Percentiles rank a stretch among this genome's conserved stretches.
Evolutionary conservation across 495 filamentous ascomycete genomes (phyloP).

Genomic region (Podospora pseudocomata): DNA sequence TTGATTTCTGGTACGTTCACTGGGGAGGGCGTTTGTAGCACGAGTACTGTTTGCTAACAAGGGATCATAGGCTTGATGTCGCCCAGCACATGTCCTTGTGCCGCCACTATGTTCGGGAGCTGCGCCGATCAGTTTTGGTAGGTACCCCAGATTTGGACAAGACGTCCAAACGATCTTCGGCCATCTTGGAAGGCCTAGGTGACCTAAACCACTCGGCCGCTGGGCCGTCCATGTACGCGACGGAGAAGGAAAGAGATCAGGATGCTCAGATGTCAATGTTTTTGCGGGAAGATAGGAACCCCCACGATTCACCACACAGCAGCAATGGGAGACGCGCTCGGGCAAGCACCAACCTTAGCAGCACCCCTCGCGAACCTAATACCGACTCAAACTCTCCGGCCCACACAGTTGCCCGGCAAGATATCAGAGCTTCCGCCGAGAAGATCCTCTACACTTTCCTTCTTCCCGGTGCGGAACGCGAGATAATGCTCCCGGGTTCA

Average conservation of each 20-base stretch:
- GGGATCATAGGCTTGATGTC: conserved; percentile 86
- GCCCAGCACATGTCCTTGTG: conserved; percentile 98
- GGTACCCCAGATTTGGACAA: conserved; percentile 89
- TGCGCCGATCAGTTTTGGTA: conserved; percentile 87
- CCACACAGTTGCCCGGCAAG: conserved; percentile 77
- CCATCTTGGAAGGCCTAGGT: conserved; percentile 67
- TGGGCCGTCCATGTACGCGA: conserved; percentile 42
- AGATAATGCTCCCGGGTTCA: conserved; percentile 85
- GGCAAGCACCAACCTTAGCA: conserved; percentile 58
- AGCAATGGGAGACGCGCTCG: conserved; percentile 63
- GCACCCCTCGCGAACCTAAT: conserved; percentile 51
- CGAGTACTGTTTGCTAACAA: conserved; percentile 14
- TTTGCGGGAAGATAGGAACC: conserved; percentile 69
- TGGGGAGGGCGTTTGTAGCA: background rate
- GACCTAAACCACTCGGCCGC: conserved; percentile 59
- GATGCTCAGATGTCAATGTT: conserved; percentile 88
- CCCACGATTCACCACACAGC: conserved; percentile 62
- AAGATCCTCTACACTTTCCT: conserved; percentile 97
- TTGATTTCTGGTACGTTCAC: conserved; percentile 86
- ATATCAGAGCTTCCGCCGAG: conserved; percentile 89
- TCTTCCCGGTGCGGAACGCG: conserved; percentile 85
- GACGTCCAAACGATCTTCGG: conserved; percentile 78
- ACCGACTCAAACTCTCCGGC: conserved; percentile 71
- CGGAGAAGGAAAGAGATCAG: conserved; percentile 61
- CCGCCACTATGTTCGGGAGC: conserved; percentile 93